Conservation (phyloP, 441 rosid genomes). For the Kokia cookei region DNA sequence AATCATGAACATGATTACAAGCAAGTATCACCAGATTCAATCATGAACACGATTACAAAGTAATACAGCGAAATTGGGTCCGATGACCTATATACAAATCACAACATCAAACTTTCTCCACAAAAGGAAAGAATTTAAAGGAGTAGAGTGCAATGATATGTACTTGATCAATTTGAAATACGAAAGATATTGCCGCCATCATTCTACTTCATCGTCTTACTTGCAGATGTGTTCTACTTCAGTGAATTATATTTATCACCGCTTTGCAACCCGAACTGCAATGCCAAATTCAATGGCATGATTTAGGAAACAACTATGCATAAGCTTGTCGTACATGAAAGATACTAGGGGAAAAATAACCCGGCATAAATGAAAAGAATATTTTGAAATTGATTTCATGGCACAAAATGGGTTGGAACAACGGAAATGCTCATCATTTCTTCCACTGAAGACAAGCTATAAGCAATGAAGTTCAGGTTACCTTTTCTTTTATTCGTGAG, state of each 20-base stretch:
- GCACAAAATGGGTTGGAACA: not conserved
- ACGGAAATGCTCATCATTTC: not conserved
- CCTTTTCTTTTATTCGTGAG: constrained; percentile 74
- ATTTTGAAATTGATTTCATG: not conserved
- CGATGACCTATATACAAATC: not conserved
- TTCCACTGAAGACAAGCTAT: not conserved
- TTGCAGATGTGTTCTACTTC: constrained; percentile 22
- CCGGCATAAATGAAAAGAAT: not conserved
- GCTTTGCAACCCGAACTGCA: constrained; percentile 44
- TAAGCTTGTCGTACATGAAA: not conserved
- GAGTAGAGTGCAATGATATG: constrained; percentile 7
- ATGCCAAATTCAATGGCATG: not conserved
- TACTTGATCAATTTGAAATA: not conserved
- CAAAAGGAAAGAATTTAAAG: not conserved
- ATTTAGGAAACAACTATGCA: not conserved
- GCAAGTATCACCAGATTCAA: not conserved
- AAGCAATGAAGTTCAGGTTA: constrained; percentile 13
- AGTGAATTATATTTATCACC: constrained; percentile 17
- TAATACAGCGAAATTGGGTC: not conserved
- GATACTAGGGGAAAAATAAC: not conserved
- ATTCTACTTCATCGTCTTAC: constrained; percentile 22
- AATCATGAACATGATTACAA: not conserved
- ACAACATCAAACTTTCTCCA: constrained; percentile 13
- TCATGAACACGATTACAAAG: not conserved
- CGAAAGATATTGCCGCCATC: not conserved